Evolutionary conservation across 179 eudicot species (phyloP).

Genomic region (Beta macrorhiza): DNA sequence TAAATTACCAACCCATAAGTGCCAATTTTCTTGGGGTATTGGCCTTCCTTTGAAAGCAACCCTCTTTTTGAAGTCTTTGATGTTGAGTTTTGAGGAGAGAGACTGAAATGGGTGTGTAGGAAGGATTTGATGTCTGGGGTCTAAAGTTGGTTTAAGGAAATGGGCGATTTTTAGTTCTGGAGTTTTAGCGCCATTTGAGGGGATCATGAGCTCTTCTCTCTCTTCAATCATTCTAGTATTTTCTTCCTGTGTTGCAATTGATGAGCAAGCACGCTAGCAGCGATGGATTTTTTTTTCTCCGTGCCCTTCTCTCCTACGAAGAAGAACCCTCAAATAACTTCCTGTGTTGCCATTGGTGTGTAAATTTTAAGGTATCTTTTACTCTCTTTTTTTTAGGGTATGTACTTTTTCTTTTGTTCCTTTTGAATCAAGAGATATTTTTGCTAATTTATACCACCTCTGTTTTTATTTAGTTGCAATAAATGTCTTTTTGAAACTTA

Average conservation of each 20-base stretch:
- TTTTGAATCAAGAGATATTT: too few species aligned
- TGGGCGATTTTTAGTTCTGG: slow-evolving; percentile 16
- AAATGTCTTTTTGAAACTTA: too few species aligned
- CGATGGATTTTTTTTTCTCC: too few species aligned
- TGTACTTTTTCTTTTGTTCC: too few species aligned
- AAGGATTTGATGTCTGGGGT: not conserved
- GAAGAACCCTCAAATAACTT: too few species aligned
- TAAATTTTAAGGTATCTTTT: too few species aligned
- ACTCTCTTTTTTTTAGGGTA: too few species aligned
- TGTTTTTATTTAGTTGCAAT: too few species aligned
- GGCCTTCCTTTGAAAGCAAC: not conserved
- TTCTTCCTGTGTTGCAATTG: not conserved
- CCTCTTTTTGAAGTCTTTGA: not conserved
- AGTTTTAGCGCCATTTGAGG: not conserved
- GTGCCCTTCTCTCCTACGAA: too few species aligned
- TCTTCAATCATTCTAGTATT: not conserved
- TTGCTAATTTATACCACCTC: too few species aligned
- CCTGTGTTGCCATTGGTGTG: too few species aligned
- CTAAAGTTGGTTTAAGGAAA: slow-evolving; percentile 19
- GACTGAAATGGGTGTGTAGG: not conserved
- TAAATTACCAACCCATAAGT: not conserved
- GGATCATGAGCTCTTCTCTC: slow-evolving; percentile 16
- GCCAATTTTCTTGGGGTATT: not conserved
- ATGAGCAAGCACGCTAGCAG: too few species aligned
- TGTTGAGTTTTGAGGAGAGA: not conserved